Base-by-base conservation (phyloP, 257 asterid genomes). In the Sherardia arvensis region DNA sequence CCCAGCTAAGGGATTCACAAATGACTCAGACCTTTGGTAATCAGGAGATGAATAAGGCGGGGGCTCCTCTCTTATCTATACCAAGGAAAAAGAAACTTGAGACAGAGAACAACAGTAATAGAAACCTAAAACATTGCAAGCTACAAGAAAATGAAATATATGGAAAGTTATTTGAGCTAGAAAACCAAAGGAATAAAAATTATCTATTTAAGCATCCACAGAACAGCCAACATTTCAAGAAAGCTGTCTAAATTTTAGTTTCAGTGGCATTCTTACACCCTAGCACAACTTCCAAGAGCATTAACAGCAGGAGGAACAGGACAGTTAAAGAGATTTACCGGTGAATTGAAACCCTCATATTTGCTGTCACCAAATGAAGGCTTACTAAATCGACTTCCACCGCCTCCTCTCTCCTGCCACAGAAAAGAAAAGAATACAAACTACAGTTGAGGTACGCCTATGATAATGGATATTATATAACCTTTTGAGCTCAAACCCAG, bases 31-130 rank as follows among this genome's bases (percentile, higher is more conserved):
- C 70, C 95, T 85, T 80, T 79, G 80, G 71, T 78, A 84, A 57
- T 55, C 84, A 71, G 99, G 99, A 33, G 99, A 85, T 65, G 99
- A 90, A 77, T 93, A 90, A 40, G 99, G 96, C n/a, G 97, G 99
- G 72, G 99, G 99, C 66, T 87, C 97, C 81, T 87, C 99, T 76
- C 95, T 78, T 58, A 85, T 83, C 99, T 93, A 85, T 67, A 68
- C 63, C 62, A 53, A n/a, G 56, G 59, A 65, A 66, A 69, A 71
- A 61, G 74, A 69, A 69, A 65, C 1, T 58, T 58, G 59, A 53
- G 45, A 8, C 53, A 20, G 18, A 25, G n/a, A 3, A 43, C 17
- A 11, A 63, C 67, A 23, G 1, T 14, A 6, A 40, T 7, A 22
- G 34, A 18, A 27, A 62, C 4, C 34, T 62, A 27, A 62, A 47